Evolutionary conservation across 768 basidiomycete genomes (phyloP).

Genomic region (Xerocomellus dryophilus): DNA sequence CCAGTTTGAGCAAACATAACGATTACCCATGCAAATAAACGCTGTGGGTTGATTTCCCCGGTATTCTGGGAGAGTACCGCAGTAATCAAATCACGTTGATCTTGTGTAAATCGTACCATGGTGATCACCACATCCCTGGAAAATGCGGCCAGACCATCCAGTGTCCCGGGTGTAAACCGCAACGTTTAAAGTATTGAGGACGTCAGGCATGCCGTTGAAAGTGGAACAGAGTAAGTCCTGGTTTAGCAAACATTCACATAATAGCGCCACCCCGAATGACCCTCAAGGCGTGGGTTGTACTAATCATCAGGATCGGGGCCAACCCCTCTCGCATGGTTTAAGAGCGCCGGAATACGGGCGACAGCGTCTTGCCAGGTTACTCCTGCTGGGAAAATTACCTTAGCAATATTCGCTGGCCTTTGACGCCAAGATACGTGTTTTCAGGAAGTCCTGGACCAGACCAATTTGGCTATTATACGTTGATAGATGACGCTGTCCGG

Average conservation of each 20-base stretch:
- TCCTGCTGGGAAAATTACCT: neutral
- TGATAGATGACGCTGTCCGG: constrained; percentile 2
- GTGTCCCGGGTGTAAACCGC: constrained; percentile 14
- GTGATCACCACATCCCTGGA: constrained; percentile 3
- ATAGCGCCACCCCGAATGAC: neutral
- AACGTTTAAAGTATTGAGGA: neutral
- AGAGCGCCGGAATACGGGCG: neutral
- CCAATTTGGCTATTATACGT: neutral
- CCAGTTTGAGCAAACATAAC: constrained; percentile 4
- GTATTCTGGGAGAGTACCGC: constrained; percentile 1
- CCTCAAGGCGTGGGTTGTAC: neutral
- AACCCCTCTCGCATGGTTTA: neutral
- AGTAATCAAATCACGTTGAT: neutral
- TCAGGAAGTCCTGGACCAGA: neutral
- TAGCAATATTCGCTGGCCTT: neutral
- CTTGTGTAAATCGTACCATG: constrained; percentile 3
- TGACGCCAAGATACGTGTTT: neutral
- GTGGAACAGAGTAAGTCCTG: neutral
- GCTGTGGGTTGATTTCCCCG: constrained; percentile 3
- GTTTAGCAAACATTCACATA: neutral
- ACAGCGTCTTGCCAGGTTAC: neutral
- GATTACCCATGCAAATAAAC: constrained; percentile 3
- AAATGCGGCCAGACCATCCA: constrained; percentile 23
- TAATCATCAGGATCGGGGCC: neutral
- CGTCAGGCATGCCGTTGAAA: neutral